Percentiles rank a stretch among this genome's conserved stretches.
phyloP scores from a whole-genome alignment of 148 eudicot species.

The Silene latifolia region DNA sequence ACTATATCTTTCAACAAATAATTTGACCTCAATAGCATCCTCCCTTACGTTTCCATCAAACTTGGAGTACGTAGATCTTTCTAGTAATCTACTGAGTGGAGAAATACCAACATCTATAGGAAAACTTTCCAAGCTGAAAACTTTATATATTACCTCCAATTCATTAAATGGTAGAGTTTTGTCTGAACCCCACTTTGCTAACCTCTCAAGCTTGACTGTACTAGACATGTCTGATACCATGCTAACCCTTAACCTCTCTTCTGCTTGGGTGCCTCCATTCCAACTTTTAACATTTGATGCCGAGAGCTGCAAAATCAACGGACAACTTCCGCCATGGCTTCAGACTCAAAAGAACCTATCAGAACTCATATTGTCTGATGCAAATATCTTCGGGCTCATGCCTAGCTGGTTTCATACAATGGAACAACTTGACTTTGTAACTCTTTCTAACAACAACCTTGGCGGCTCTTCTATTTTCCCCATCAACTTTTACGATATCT shows the following conservation, averaged over 20 bases:
- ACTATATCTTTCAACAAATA: too few relatives aligned
- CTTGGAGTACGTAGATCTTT: too few relatives aligned
- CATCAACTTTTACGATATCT: background rate
- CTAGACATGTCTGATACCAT: background rate
- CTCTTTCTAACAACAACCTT: slow-evolving; percentile 10
- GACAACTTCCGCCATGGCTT: slow-evolving; percentile 25
- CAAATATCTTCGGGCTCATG: background rate
- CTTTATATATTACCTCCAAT: background rate
- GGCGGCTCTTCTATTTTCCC: background rate
- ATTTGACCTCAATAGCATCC: too few relatives aligned
- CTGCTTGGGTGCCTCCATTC: too few relatives aligned
- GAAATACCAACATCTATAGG: too few relatives aligned
- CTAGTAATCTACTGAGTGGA: too few relatives aligned
- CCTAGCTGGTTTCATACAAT: slow-evolving; percentile 20
- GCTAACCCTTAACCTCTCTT: too few relatives aligned
- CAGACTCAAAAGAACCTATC: slow-evolving; percentile 1
- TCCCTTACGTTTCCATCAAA: too few relatives aligned
- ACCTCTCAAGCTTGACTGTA: slow-evolving; percentile 4
- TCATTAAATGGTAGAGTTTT: background rate
- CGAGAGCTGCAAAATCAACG: slow-evolving; percentile 8
- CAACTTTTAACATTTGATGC: background rate
- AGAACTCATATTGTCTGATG: background rate
- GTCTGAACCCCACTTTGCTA: slow-evolving; percentile 3
- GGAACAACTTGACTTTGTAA: background rate
- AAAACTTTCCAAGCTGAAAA: background rate